Evolutionary conservation across 768 basidiomycete genomes (phyloP), one percentile per base, ranked within the genome.

Genomic region (Auricularia auricula-judae): DNA sequence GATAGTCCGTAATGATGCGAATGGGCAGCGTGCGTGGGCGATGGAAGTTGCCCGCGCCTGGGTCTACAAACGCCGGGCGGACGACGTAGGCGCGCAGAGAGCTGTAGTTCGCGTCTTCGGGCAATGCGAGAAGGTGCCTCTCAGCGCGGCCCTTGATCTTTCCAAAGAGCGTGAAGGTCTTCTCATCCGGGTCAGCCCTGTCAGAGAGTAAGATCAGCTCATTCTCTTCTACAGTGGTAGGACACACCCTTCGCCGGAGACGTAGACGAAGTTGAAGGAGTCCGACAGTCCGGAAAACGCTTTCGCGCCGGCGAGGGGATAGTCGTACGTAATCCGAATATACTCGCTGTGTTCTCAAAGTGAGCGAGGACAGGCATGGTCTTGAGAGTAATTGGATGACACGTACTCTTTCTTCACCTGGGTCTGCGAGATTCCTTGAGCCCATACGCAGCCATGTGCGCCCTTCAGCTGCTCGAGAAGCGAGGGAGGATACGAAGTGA

Each of bases 391-490:
- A 23, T 7, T 5, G 23, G 29, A 35, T 7, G 63, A 16, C 33
- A 36, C 69, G 64, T 66, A 73, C 72, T 71, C 70, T 62, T 72
- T 71, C 29, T 62, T 63, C 7, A 74, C 73, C 21, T 67, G 51
- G 5, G 63, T 68, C 63, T 70, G 70, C 62, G 69, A 71, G 61
- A 73, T 71, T 2, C 77, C 77, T 14, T 74, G 68, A 11, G 77
- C 77, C 76, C 77, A 78, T 3, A 78, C 64, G 65, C 74, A 74
- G 18, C 71, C 77, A 53, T 77, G 75, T 61, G 74, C 73, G 56
- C 69, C 70, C 4, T 70, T 75, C 54, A 78, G 70, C 35, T 69
- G 69, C 14, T 63, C 63, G 11, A 72, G 64, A 39, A 78, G 67
- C 18, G 71, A 72, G 2, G 68, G 63, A 2, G 75, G 68, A 67